These are phyloP conservation scores for Clonostachys chloroleuca DNA, from an alignment of 2,329 filamentous ascomycete genomes.

Conservation along the genomic window DNA sequence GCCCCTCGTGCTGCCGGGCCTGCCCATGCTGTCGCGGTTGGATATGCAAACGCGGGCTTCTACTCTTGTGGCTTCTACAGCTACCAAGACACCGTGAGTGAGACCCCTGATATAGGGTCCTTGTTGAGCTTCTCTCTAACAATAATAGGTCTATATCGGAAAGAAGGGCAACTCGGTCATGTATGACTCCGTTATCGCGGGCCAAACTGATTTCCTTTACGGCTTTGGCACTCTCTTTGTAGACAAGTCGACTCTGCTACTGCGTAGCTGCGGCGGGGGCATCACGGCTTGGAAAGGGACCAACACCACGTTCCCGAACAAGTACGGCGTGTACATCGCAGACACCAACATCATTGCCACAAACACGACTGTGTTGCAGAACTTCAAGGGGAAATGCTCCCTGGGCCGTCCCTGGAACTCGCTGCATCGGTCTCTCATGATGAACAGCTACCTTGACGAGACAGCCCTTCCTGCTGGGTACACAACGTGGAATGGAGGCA, in stretches of 20 bases:
- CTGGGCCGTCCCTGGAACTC: constrained; percentile 62
- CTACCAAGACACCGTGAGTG: constrained; percentile 59
- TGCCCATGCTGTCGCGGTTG: constrained; percentile 54
- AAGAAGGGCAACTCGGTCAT: constrained; percentile 65
- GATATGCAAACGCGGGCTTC: constrained; percentile 61
- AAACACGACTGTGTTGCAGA: constrained; percentile 37
- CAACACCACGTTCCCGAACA: constrained; percentile 62
- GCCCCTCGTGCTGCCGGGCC: constrained; percentile 46
- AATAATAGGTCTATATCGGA: constrained; percentile 53
- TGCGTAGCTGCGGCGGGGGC: constrained; percentile 60
- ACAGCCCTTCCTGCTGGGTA: constrained; percentile 50
- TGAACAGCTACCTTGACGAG: constrained; percentile 47
- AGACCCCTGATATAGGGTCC: too few species aligned
- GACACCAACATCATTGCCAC: constrained; percentile 47
- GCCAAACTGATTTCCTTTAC: constrained; percentile 66
- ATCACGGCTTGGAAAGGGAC: constrained; percentile 64
- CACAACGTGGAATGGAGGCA: constrained; percentile 16
- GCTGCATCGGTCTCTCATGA: constrained; percentile 52
- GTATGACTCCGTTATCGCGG: constrained; percentile 53
- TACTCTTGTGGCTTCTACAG: constrained; percentile 63
- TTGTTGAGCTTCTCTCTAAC: too few species aligned
- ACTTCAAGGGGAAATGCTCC: constrained; percentile 39
- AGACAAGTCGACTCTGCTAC: constrained; percentile 43
- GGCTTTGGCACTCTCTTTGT: constrained; percentile 64
- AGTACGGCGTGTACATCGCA: constrained; percentile 63